Evolutionary conservation across 2,329 filamentous ascomycete species (phyloP), one percentile per base, ranked within the genome.

Genomic region (Hypomyces perniciosus): DNA sequence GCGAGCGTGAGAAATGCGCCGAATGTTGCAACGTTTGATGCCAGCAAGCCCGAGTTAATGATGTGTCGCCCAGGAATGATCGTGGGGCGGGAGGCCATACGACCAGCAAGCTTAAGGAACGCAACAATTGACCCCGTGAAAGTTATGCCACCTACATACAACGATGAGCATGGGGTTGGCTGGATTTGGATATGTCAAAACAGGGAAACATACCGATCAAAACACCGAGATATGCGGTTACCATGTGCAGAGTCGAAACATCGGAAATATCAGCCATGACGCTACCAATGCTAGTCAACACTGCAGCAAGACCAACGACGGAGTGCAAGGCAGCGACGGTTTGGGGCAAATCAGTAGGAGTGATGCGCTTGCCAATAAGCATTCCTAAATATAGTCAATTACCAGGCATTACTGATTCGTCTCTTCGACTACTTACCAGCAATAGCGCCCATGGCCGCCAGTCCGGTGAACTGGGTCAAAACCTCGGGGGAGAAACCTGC

Each of bases 81-180:
- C 6, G 84, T 79, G 0, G 90, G 89, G 47, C 80, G 83, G 0
- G 89, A 95, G 0, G 86, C 86, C 83, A 95, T 90, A 55, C 76
- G 83, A 3, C 88, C 90, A 1, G 87, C 84, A 2, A 96, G 81
- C 67, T 96, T 96, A 63, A 95, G 68, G 69, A 95, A 95, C 0
- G 90, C 90, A 0, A 96, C 88, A 46, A 96, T 85, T 2, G 88
- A 93, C 2, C 90, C 90, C 0, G 90, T 96, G 63, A 96, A 96
- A 0, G 90, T 96, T 33, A 95, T 84, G 50, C 90, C 90, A 57
- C 80, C 75, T 77, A 39, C 8, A 44, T n/a, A 5, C 8, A 8
- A 20, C 8, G 8, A 20, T 40, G 12, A 28, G 6, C 12, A 41
- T 6, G 7, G 20, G 12, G 33, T 26, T 4, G 28, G 9, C 20